Evolutionary conservation across 495 filamentous ascomycete species (phyloP).

Genomic region (Penicillium turbatum): DNA sequence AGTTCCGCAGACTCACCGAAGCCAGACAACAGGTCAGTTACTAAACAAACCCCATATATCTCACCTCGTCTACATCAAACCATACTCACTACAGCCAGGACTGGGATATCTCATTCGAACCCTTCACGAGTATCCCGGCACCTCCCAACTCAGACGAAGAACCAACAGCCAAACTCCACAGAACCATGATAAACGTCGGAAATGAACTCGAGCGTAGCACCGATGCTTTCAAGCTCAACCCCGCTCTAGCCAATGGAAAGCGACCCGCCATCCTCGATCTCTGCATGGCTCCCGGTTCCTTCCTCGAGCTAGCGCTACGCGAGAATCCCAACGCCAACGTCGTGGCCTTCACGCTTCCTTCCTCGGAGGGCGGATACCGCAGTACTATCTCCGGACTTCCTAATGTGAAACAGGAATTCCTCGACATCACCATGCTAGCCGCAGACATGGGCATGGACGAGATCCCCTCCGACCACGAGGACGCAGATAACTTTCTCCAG

Average conservation of each 20-base stretch:
- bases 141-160: neutral
- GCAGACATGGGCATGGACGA: conserved; percentile 43
- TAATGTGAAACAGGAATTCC: conserved; percentile 25
- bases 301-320: conserved; percentile 32
- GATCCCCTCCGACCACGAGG: conserved; percentile 43
- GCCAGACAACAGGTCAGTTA: neutral
- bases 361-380: neutral
- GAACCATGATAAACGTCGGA: neutral
- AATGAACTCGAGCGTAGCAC: neutral
- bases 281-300: conserved; percentile 57
- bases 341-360: neutral
- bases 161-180: neutral
- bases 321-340: conserved; percentile 23
- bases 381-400: conserved; percentile 22
- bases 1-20: neutral
- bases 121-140: too few relatives aligned
- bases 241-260: too few relatives aligned
- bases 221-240: neutral
- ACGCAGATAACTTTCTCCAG: conserved; percentile 36
- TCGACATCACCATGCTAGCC: conserved; percentile 54
- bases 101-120: too few relatives aligned
- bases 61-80: too few relatives aligned
- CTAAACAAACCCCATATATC: too few relatives aligned
- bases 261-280: conserved; percentile 44
- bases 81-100: too few relatives aligned